Evolutionary conservation across 129 eudicot genomes (phyloP).

Genomic region (Saussurea involucrata): DNA sequence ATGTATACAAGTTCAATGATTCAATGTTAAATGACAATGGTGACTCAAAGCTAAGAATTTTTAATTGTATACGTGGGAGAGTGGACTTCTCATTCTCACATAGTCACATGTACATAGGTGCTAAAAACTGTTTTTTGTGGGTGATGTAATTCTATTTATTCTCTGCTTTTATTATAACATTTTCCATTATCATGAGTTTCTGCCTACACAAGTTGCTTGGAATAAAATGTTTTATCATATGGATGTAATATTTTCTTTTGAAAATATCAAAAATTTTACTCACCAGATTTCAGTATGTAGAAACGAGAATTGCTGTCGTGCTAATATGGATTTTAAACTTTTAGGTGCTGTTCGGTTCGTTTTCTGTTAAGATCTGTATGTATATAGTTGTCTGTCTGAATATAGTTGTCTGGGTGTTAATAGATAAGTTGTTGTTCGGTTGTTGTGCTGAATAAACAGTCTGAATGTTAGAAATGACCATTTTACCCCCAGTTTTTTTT

Average conservation of each 20-base stretch:
- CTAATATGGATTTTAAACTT: slow-evolving; percentile 11
- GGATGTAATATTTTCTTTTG: not conserved
- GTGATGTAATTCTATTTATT: not conserved
- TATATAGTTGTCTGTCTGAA: too few relatives aligned
- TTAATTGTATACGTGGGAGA: not conserved
- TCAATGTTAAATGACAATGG: not conserved
- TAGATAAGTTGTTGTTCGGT: too few relatives aligned
- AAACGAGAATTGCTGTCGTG: not conserved
- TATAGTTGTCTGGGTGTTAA: too few relatives aligned
- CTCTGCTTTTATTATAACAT: not conserved
- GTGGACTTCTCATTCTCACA: not conserved
- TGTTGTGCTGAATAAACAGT: too few relatives aligned
- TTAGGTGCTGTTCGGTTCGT: too few relatives aligned
- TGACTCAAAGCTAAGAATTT: not conserved
- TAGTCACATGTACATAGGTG: not conserved
- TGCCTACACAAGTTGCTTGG: not conserved
- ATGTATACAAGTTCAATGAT: not conserved
- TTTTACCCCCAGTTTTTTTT: too few relatives aligned
- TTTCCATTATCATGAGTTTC: not conserved
- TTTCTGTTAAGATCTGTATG: too few relatives aligned
- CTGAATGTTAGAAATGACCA: too few relatives aligned
- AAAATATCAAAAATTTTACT: not conserved
- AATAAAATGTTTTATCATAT: not conserved
- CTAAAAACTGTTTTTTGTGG: not conserved
- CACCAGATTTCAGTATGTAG: not conserved